phyloP scores from a whole-genome alignment of 2,329 filamentous ascomycete species.

The Xylariaceae sp. region DNA sequence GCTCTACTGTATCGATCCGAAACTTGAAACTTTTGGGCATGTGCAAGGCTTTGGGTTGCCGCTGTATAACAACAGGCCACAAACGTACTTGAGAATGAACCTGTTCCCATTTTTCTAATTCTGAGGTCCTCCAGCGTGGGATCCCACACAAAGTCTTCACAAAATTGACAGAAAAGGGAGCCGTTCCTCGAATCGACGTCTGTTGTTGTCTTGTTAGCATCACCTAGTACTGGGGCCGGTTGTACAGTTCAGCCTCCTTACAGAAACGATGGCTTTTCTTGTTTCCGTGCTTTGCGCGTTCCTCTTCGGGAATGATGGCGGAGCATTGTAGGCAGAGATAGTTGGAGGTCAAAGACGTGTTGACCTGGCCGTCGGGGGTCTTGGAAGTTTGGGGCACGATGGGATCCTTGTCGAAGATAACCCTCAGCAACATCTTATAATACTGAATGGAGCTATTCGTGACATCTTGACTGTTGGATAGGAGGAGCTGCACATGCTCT shows the following conservation, averaged over 20 bases:
- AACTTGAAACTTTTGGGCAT: background rate
- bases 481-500: constrained; percentile 76
- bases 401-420: constrained; percentile 71
- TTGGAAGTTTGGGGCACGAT: constrained; percentile 71
- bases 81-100: constrained; percentile 66
- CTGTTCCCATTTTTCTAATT: constrained; percentile 70
- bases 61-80: background rate
- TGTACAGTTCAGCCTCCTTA: constrained; percentile 43
- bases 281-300: constrained; percentile 69
- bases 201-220: constrained; percentile 41
- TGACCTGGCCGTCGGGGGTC: constrained; percentile 58
- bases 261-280: constrained; percentile 77
- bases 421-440: constrained; percentile 74
- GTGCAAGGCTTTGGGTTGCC: no score
- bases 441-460: constrained; percentile 72
- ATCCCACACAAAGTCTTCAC: constrained; percentile 83
- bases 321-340: constrained; percentile 78
- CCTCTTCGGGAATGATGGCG: constrained; percentile 68
- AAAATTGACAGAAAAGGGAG: constrained; percentile 79
- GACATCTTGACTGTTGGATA: constrained; percentile 65
- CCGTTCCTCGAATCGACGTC: constrained; percentile 80
- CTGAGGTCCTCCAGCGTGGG: constrained; percentile 78
- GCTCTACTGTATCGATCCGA: no score
- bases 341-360: constrained; percentile 69
- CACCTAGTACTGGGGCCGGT: constrained; percentile 33